A percentile compares a stretch with the other conserved stretches of the same genome.
Conservation (phyloP, 768 basidiomycete genomes). For the Psilocybe azurescens region DNA sequence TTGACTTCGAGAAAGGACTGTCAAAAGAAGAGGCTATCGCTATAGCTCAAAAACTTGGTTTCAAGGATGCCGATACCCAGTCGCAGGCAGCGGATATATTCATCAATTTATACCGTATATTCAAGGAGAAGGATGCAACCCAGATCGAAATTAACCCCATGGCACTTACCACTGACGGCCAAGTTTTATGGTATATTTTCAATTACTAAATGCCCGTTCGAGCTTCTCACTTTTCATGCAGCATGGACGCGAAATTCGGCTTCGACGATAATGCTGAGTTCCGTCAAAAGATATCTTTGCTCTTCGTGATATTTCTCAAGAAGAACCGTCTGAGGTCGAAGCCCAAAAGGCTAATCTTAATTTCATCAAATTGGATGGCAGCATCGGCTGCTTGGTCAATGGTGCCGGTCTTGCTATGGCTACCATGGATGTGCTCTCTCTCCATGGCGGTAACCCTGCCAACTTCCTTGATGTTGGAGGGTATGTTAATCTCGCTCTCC, state of each 20-base stretch:
- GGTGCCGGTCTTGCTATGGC: conserved; percentile 99
- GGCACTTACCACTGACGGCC: conserved; percentile 89
- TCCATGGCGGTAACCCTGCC: conserved; percentile 96
- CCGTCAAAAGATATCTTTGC: conserved; percentile 91
- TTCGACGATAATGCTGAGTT: conserved; percentile 99
- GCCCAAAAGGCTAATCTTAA: conserved; percentile 96
- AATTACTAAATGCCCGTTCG: conserved; percentile 13
- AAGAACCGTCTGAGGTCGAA: conserved; percentile 97
- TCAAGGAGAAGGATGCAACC: conserved; percentile 99
- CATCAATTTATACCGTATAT: conserved; percentile 92
- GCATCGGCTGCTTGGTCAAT: conserved; percentile 96
- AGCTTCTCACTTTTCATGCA: conserved; percentile 32
- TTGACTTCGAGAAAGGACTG: conserved; percentile 84
- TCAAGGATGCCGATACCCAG: conserved; percentile 72
- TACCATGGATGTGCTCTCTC: conserved; percentile 97
- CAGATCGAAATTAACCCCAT: conserved; percentile 99
- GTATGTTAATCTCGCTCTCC: conserved; percentile 39
- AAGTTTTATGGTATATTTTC: conserved; percentile 85
- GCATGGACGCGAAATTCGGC: conserved; percentile 99
- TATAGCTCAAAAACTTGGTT: conserved; percentile 91
- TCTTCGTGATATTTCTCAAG: conserved; percentile 92
- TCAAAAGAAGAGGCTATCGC: conserved; percentile 70
- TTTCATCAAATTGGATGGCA: conserved; percentile 99
- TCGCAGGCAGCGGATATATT: conserved; percentile 93
- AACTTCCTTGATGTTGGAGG: conserved; percentile 99